Evolutionary conservation across 176 grass and related monocot species (phyloP), one percentile per base, ranked within the genome.

Genomic region (Paspalum vaginatum): DNA sequence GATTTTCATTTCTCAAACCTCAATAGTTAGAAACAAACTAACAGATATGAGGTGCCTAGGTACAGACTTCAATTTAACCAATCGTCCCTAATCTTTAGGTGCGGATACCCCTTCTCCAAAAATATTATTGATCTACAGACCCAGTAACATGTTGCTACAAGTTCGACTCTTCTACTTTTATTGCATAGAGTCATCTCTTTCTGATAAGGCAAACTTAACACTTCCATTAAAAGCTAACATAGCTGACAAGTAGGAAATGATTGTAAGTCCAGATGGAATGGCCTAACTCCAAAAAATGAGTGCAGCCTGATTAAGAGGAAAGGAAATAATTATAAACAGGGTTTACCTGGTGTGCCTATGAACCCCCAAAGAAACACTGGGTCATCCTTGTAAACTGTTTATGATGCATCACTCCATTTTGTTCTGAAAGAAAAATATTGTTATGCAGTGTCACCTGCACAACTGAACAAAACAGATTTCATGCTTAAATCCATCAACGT

Each of bases 281-380:
- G 22, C 22, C n/a, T 22, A 70, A 9, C 6, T 50, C 22, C 45
- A 27, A 27, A 26, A 6, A 49, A 44, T n/a, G 7, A 7, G 17
- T 27, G 15, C 17, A 50, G 48, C 26, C 43, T 14, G 21, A 70
- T 9, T 46, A 49, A 70, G 22, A 50, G 68, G 44, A 70, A 70
- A 70, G 68, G 14, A 27, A 50, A 17, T 3, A 16, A 50, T 16
- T 17, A 32, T 50, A 47, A 26, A 69, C 13, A 69, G 24, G 44
- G 67, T 43, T 32, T 70, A 70, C 68, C 67, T 48, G 7, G 44
- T 70, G 22, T 70, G 22, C 67, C 44, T 70, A 70, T 49, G 44
- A 49, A 70, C 44, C 7, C 67, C 24, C 67, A 49, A 13, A 70
- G 24, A 22, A 70, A 70, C 65, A 21, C 20, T 13, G 2, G 42